Base-by-base conservation (phyloP, 2,329 filamentous ascomycete genomes). In the Bretziella fagacearum region DNA sequence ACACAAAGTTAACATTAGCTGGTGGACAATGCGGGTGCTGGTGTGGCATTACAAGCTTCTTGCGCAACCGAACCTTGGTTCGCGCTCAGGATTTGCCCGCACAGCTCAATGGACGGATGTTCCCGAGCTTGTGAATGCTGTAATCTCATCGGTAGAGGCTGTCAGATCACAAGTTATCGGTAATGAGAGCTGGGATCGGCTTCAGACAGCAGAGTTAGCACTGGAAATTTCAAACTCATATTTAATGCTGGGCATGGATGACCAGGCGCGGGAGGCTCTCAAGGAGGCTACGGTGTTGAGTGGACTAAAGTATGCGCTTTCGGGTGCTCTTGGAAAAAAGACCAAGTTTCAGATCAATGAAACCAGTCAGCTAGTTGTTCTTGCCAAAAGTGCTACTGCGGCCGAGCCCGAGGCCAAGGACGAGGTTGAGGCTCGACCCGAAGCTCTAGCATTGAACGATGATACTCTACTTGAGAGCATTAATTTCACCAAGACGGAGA, bases 391-490 rank as follows among this genome's bases (percentile, higher is more conserved):
- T 58, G 67, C 67, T 5, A 63, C 65, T 20, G 58, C 63, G 1
- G 54, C 55, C 22, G 55, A 53, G 2, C n/a, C n/a, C n/a, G 40
- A 36, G 3, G 42, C 47, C 3, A 53, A 49, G 3, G 51, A 51
- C 4, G 53, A 52, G 1, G 55, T 27, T 2, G 44, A 50, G 20
- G 55, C 56, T 1, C 65, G 63, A 20, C 85, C 86, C 0, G 73
- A 80, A 54, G 79, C 80, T 2, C 60, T 96, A 11, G 73, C 81
- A 29, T 65, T 96, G 3, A 93, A 96, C 57, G 84, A 98, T 55
- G 91, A 98, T 58, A 96, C 91, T 0, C 69, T 98, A 0, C 69
- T 96, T 2, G 91, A 98, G 59, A 74, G 77, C 2, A 89, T 98
- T 32, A 71, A 81, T 1, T 98, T 95, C 57, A 72, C 75, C 0